phyloP scores from a whole-genome alignment of 148 eudicot genomes.

The Vaccinium macrocarpon region DNA sequence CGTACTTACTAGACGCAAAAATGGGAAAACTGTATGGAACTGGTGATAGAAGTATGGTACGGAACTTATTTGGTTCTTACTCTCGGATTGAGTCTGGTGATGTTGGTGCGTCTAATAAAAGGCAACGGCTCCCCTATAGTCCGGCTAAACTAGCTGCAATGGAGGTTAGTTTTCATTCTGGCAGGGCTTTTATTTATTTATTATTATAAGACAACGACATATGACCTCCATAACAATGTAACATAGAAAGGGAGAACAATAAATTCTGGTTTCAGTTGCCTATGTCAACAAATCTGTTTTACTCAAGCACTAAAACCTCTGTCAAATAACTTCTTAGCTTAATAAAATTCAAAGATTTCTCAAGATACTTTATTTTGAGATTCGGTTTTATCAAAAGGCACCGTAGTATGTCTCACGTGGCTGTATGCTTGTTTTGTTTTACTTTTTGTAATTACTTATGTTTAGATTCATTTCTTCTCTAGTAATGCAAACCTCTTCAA shows the following conservation, averaged over 20 bases:
- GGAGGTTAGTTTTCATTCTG: too few species aligned
- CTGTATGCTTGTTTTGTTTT: not conserved
- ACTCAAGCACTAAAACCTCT: not conserved
- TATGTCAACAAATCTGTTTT: not conserved
- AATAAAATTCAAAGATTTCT: not conserved
- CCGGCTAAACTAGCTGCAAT: too few species aligned
- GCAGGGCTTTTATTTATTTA: too few species aligned
- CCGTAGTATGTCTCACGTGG: not conserved
- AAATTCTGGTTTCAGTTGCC: not conserved
- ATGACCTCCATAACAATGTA: too few species aligned
- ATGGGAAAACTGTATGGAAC: not conserved
- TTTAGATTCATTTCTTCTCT: not conserved
- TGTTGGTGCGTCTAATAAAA: too few species aligned
- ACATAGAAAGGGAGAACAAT: not conserved
- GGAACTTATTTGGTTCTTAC: too few species aligned
- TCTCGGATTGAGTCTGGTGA: too few species aligned
- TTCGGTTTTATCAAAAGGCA: not conserved
- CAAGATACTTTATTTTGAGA: not conserved
- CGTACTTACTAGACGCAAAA: not conserved
- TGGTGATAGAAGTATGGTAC: too few species aligned
- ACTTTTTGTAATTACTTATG: too few species aligned
- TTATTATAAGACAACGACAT: too few species aligned
- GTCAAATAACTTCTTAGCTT: not conserved
- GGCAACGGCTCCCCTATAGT: too few species aligned
- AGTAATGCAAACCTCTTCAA: not conserved